A percentile compares a stretch with the other conserved stretches of the same genome.
phyloP scores from a whole-genome alignment of 2,329 filamentous ascomycete genomes.

The Talaromyces amestolkiae region DNA sequence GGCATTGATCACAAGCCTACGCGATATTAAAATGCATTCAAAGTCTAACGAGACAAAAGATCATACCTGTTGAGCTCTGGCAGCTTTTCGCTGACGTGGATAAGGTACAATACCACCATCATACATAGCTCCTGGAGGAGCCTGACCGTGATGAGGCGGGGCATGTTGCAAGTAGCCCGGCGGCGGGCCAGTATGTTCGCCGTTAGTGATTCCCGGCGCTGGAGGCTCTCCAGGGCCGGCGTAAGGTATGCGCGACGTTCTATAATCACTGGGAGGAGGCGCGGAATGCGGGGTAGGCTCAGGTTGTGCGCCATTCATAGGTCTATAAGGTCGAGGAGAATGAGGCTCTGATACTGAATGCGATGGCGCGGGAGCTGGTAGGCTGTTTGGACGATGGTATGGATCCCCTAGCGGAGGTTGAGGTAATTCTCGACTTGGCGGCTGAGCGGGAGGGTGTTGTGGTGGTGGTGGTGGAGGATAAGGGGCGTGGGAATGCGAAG shows the following conservation, averaged over 20 bases:
- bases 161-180: constrained; percentile 29
- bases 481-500: constrained; percentile 30
- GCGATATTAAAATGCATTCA: neutral
- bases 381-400: constrained; percentile 33
- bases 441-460: constrained; percentile 5
- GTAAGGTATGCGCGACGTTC: constrained; percentile 33
- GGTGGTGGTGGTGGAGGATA: constrained; percentile 16
- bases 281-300: constrained; percentile 33
- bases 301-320: constrained; percentile 33
- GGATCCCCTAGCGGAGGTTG: constrained; percentile 34
- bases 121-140: constrained; percentile 32
- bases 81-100: constrained; percentile 39
- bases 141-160: constrained; percentile 21
- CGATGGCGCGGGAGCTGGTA: constrained; percentile 28
- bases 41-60: neutral
- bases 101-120: constrained; percentile 33
- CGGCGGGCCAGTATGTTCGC: constrained; percentile 30
- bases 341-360: constrained; percentile 30
- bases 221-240: constrained; percentile 31
- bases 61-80: constrained; percentile 41
- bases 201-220: constrained; percentile 23
- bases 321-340: constrained; percentile 31
- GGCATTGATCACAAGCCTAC: constrained; percentile 82
- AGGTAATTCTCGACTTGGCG: constrained; percentile 34
- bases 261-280: constrained; percentile 28